Conservation (phyloP, 345 rosid species). For the Gossypium bickii region DNA sequence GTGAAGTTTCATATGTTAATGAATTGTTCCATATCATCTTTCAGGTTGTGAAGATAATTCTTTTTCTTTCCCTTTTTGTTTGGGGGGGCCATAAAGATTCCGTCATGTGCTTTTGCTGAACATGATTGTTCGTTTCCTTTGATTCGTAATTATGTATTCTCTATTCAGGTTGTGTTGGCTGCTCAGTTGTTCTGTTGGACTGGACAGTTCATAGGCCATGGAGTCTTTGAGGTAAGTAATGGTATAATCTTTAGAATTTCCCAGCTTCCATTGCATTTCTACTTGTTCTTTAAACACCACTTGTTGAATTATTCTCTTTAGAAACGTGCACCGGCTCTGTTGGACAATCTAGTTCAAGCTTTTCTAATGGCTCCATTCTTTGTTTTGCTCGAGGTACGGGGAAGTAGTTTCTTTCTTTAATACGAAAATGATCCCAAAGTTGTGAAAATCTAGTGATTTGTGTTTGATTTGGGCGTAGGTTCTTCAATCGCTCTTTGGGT, state of each 20-base stretch:
- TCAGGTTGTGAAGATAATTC: background rate
- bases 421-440: background rate
- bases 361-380: conserved; percentile 86
- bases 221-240: conserved; percentile 67
- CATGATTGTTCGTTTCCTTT: background rate
- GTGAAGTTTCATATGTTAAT: background rate
- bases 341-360: conserved; percentile 80
- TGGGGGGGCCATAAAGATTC: background rate
- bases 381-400: conserved; percentile 76
- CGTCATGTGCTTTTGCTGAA: background rate
- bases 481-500: conserved; percentile 51
- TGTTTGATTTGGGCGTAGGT: conserved; percentile 33
- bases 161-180: conserved; percentile 56
- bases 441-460: background rate
- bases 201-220: conserved; percentile 82
- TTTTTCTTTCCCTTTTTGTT: background rate
- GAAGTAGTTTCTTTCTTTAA: background rate
- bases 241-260: background rate
- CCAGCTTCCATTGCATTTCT: background rate
- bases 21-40: background rate
- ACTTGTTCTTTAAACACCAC: background rate
- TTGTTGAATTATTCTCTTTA: conserved; percentile 12
- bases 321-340: conserved; percentile 86
- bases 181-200: conserved; percentile 75
- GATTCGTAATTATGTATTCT: background rate